These are phyloP conservation scores for Daedalea quercina DNA, from an alignment of 768 basidiomycete species.

Conservation along the genomic window DNA sequence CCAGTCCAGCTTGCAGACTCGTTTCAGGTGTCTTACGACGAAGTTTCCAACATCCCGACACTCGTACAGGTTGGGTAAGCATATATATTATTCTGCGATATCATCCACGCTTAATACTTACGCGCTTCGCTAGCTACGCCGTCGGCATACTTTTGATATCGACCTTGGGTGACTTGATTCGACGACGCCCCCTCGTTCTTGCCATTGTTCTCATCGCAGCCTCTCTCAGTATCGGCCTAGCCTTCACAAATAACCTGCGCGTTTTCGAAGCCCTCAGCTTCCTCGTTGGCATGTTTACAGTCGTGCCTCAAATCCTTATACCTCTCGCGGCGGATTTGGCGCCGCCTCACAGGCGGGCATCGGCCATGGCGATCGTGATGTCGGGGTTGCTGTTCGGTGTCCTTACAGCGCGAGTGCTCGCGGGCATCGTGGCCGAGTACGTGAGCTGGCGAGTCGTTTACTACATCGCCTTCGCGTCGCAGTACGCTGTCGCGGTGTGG, in stretches of 20 bases:
- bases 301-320: conserved; percentile 70
- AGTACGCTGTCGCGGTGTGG: conserved; percentile 49
- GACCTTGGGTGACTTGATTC: conserved; percentile 78
- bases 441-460: conserved; percentile 69
- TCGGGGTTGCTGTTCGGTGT: conserved; percentile 63
- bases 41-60: conserved; percentile 49
- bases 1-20: conserved; percentile 23
- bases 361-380: conserved; percentile 70
- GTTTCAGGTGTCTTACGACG: conserved; percentile 29
- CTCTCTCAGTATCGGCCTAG: conserved; percentile 63
- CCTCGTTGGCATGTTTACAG: conserved; percentile 61
- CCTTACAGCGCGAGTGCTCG: conserved; percentile 65
- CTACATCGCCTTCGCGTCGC: conserved; percentile 69
- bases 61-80: conserved; percentile 61
- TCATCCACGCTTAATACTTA: background rate
- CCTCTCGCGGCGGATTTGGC: conserved; percentile 79
- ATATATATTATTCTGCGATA: background rate
- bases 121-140: conserved; percentile 17
- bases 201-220: conserved; percentile 46
- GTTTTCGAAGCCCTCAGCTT: conserved; percentile 66
- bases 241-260: conserved; percentile 48
- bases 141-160: conserved; percentile 50
- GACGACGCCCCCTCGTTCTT: conserved; percentile 66
- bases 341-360: conserved; percentile 60
- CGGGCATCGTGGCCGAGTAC: conserved; percentile 71